These are phyloP conservation scores for Saccharomycopsis fodiens DNA, from an alignment of 805 yeast genomes.

Conservation along the genomic window DNA sequence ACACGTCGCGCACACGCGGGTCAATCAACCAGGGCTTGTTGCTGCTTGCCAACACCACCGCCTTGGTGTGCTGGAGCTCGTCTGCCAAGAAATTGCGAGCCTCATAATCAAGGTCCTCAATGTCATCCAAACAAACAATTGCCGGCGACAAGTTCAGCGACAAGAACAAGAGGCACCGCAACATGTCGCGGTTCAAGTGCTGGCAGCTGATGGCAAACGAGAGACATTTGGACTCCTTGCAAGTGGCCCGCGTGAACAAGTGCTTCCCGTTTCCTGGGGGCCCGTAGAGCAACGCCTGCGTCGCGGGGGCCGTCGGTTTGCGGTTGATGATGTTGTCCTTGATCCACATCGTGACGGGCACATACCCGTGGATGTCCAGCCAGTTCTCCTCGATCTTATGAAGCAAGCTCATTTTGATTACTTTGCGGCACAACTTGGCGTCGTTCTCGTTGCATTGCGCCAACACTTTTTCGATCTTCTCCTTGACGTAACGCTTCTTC, in stretches of 20 bases:
- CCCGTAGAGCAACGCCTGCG: conserved; percentile 64
- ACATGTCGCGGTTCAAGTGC: neutral
- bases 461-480: conserved; percentile 1
- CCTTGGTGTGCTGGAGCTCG: neutral
- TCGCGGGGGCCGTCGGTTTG: neutral
- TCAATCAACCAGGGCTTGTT: conserved; percentile 96
- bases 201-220: conserved; percentile 1
- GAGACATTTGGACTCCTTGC: conserved; percentile 63
- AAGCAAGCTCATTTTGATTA: neutral
- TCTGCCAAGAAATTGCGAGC: neutral
- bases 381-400: neutral
- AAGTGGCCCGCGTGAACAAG: conserved; percentile 95
- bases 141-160: conserved; percentile 87
- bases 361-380: neutral
- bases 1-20: conserved; percentile 92
- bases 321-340: neutral
- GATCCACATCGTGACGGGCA: neutral
- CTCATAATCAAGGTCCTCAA: conserved; percentile 58
- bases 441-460: neutral
- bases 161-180: conserved; percentile 51
- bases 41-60: conserved; percentile 77
- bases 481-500: conserved; percentile 1
- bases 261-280: conserved; percentile 99
- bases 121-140: conserved; percentile 92
- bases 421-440: neutral